These are phyloP conservation scores for Mortierella sp. DNA, from an alignment of 371 early-diverging fungal species.

Conservation along the genomic window DNA sequence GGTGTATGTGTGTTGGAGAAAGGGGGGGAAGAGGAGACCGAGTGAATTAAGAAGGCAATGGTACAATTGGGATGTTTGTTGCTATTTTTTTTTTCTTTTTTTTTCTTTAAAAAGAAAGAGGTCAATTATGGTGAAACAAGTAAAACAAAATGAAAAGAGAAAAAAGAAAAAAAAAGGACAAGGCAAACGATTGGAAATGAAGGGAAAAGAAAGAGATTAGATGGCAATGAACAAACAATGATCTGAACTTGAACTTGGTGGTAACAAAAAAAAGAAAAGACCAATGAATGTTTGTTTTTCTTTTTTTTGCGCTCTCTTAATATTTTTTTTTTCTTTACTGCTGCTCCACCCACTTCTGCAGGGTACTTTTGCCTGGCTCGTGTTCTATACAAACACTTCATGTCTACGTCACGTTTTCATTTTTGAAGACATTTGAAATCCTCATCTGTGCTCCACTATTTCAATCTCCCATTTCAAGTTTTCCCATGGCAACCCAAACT, in stretches of 20 bases:
- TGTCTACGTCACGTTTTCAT: no score
- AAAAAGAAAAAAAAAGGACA: no score
- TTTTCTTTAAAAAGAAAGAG: neutral
- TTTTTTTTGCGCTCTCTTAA: no score
- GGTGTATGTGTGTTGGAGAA: neutral
- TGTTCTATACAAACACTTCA: no score
- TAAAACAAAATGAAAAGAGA: no score
- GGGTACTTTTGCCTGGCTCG: no score
- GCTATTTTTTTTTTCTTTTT: neutral
- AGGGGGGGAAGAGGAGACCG: neutral
- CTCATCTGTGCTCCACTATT: neutral
- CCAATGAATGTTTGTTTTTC: neutral
- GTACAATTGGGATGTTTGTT: neutral
- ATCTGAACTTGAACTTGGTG: no score
- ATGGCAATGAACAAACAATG: neutral
- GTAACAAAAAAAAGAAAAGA: no score
- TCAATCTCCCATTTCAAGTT: neutral
- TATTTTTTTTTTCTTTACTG: neutral
- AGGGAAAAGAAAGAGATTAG: neutral
- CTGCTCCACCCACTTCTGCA: neutral
- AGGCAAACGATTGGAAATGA: no score
- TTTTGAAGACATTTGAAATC: neutral
- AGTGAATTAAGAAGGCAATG: neutral
- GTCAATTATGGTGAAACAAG: neutral
- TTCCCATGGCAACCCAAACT: slow-evolving; percentile 13